A percentile compares a stretch with the other conserved stretches of the same genome.
phyloP scores from a whole-genome alignment of 345 rosid genomes.

The Eucalyptus marginata region DNA sequence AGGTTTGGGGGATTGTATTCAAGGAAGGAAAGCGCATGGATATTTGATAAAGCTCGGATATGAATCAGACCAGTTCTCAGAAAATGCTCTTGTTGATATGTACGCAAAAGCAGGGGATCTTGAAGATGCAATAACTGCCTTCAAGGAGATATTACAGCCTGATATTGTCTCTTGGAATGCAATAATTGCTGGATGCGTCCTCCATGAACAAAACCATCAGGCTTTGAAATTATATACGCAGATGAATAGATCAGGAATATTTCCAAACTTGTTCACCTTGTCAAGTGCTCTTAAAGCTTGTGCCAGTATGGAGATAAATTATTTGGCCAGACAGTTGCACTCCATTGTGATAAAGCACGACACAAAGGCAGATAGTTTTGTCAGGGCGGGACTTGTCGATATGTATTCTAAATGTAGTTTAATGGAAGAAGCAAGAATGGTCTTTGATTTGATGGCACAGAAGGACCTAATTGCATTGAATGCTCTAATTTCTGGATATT shows the following conservation, averaged over 20 bases:
- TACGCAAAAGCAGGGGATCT: constrained; percentile 40
- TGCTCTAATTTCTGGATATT: constrained; percentile 42
- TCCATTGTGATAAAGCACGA: constrained; percentile 31
- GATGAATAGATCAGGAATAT: constrained; percentile 22
- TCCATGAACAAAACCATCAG: constrained; percentile 16
- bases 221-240: constrained; percentile 23
- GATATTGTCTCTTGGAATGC: constrained; percentile 66
- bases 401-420: constrained; percentile 36
- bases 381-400: constrained; percentile 46
- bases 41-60: constrained; percentile 40
- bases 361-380: constrained; percentile 24
- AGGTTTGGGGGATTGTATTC: constrained; percentile 24
- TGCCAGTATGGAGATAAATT: constrained; percentile 18
- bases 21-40: constrained; percentile 39
- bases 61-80: constrained; percentile 29
- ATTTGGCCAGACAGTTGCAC: constrained; percentile 39
- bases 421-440: constrained; percentile 25
- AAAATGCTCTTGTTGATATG: constrained; percentile 66
- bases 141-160: constrained; percentile 31
- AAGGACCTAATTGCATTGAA: constrained; percentile 51
- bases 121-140: constrained; percentile 23
- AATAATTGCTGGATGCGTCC: constrained; percentile 47
- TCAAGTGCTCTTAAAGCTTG: constrained; percentile 54
- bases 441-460: constrained; percentile 19
- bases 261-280: constrained; percentile 40